Percentiles rank a stretch among this genome's conserved stretches.
Conservation (phyloP, 257 asterid genomes). For the Solanum lycopersicoides region DNA sequence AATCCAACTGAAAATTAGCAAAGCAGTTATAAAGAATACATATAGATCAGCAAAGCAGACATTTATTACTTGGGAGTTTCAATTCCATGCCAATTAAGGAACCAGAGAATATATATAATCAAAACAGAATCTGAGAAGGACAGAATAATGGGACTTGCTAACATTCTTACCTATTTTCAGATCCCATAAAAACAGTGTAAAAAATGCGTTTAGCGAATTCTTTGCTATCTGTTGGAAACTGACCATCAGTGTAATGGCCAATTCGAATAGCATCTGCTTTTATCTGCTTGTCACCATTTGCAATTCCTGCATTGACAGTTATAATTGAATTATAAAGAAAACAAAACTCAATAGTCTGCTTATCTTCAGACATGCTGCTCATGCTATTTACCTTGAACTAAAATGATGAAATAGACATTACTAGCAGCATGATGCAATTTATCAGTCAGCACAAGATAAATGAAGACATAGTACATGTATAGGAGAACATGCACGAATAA, state of each 20-base stretch:
- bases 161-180: slow-evolving; percentile 75
- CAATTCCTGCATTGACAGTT: slow-evolving; percentile 43
- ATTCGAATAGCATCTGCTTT: slow-evolving; percentile 85
- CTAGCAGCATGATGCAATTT: not conserved
- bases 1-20: not conserved
- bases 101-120: not conserved
- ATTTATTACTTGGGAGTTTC: not conserved
- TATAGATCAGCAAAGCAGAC: not conserved
- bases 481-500: not conserved
- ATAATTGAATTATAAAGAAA: not conserved
- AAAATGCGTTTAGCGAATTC: slow-evolving; percentile 88
- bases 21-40: not conserved
- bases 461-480: not conserved
- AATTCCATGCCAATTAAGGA: not conserved
- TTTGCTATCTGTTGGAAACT: slow-evolving; percentile 74
- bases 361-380: not conserved
- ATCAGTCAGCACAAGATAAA: not conserved
- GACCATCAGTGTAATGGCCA: slow-evolving; percentile 70
- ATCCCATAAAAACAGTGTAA: slow-evolving; percentile 89
- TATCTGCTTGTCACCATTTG: slow-evolving; percentile 73
- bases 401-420: not conserved
- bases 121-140: not conserved
- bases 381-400: not conserved
- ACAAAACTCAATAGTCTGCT: not conserved
- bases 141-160: not conserved